Evolutionary conservation across 108 stramenopile genomes (phyloP).

Genomic region (Nannochloropsis granulata): DNA sequence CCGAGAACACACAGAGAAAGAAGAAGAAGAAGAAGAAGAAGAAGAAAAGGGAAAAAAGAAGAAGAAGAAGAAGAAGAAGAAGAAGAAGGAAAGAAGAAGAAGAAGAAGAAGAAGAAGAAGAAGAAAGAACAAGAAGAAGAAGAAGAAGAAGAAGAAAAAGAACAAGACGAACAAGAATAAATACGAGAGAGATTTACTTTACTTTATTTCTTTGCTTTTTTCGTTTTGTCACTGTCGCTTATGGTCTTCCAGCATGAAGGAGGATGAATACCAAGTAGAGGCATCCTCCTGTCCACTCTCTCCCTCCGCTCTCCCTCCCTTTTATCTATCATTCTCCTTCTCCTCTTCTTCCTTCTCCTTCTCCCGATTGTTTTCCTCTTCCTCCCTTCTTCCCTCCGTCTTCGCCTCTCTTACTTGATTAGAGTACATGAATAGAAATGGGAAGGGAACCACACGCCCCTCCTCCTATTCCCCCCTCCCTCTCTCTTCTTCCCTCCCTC

Average conservation of each 20-base stretch:
- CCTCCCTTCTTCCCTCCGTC: not conserved
- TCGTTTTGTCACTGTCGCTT: not conserved
- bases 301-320: not conserved
- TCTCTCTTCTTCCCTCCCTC: not conserved
- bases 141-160: no score
- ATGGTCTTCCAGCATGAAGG: not conserved
- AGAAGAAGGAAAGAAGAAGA: no score
- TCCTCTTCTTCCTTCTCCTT: not conserved
- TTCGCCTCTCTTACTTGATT: not conserved
- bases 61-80: no score
- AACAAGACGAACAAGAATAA: no score
- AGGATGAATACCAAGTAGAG: not conserved
- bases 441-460: no score
- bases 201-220: not conserved
- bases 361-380: no score
- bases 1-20: no score
- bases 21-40: no score
- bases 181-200: not conserved
- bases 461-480: not conserved
- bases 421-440: no score
- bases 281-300: not conserved
- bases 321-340: not conserved
- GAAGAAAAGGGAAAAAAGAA: no score
- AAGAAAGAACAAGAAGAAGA: no score
- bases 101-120: no score